A percentile compares a stretch with the other conserved stretches of the same genome.
Conservation (phyloP, 2,329 filamentous ascomycete genomes). For the Colletotrichum camelliae region DNA sequence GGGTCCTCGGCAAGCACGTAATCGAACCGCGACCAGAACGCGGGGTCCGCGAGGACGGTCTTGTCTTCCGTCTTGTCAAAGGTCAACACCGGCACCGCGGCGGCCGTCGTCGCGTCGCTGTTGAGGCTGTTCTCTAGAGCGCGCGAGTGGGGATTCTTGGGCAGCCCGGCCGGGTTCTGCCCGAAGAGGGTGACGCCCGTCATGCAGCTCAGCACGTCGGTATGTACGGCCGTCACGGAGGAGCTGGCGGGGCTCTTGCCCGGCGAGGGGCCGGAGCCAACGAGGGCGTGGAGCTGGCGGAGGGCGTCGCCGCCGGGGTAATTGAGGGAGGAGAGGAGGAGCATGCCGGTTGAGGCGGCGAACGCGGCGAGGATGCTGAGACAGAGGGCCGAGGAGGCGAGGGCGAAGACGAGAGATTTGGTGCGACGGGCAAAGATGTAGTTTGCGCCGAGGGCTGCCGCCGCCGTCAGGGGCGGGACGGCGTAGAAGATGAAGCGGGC, state of each 20-base stretch:
- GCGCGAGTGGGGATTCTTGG: slow-evolving; percentile 34
- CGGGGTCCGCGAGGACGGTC: slow-evolving; percentile 45
- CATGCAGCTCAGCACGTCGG: slow-evolving; percentile 71
- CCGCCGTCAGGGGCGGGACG: slow-evolving; percentile 79
- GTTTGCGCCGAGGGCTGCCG: slow-evolving; percentile 75
- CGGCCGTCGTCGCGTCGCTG: slow-evolving; percentile 22
- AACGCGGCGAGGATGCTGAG: slow-evolving; percentile 67
- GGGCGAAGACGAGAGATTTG: slow-evolving; percentile 61
- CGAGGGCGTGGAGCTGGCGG: slow-evolving; percentile 49
- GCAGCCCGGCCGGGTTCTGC: slow-evolving; percentile 46
- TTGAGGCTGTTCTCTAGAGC: slow-evolving; percentile 20
- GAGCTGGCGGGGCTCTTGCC: slow-evolving; percentile 20
- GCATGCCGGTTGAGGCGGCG: slow-evolving; percentile 66
- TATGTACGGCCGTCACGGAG: slow-evolving; percentile 55
- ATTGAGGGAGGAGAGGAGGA: slow-evolving; percentile 84
- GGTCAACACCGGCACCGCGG: slow-evolving; percentile 31
- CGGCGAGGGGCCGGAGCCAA: slow-evolving; percentile 31
- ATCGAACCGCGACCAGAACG: slow-evolving; percentile 69
- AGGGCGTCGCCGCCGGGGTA: slow-evolving; percentile 92
- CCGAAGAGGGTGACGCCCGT: slow-evolving; percentile 73
- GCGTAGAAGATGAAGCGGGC: slow-evolving; percentile 93
- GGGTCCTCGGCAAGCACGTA: slow-evolving; percentile 65
- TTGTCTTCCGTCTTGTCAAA: slow-evolving; percentile 70
- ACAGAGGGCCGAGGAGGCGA: slow-evolving; percentile 60
- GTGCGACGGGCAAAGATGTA: slow-evolving; percentile 70